Conservation (phyloP, 1,139 yeast species). For the Nakaseomyces delphensis region DNA sequence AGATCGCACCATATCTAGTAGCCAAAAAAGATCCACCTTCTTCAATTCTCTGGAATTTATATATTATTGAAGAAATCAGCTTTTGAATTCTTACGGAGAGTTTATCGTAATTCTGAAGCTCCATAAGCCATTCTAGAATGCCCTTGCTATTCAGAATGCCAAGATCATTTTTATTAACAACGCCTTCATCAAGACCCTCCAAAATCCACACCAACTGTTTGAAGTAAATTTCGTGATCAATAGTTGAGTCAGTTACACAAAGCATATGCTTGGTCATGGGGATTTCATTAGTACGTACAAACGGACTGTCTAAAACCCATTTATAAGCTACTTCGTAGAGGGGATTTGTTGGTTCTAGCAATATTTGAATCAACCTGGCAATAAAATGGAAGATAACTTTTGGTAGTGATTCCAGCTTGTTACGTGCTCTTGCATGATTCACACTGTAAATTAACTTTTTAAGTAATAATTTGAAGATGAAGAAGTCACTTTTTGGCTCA, state of each 20-base stretch:
- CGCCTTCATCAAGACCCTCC: constrained; percentile 39
- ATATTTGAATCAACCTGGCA: constrained; percentile 47
- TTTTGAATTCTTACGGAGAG: constrained; percentile 36
- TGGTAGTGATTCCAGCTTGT: constrained; percentile 27
- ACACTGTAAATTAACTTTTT: constrained; percentile 52
- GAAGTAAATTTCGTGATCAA: constrained; percentile 45
- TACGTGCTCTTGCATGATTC: constrained; percentile 15
- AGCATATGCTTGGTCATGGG: constrained; percentile 53
- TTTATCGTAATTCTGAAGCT: constrained; percentile 45
- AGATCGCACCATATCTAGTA: constrained; percentile 53
- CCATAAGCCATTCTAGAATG: constrained; percentile 60
- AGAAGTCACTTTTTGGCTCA: constrained; percentile 48
- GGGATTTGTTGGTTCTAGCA: constrained; percentile 61
- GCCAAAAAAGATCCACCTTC: constrained; percentile 55
- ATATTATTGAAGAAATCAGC: constrained; percentile 39
- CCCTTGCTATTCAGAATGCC: constrained; percentile 43
- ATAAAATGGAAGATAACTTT: constrained; percentile 40
- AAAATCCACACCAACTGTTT: constrained; percentile 64
- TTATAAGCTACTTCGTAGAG: constrained; percentile 61
- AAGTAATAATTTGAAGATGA: constrained; percentile 48
- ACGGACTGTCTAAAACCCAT: constrained; percentile 43
- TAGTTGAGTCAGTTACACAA: constrained; percentile 32
- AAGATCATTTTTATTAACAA: constrained; percentile 44
- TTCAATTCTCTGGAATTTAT: constrained; percentile 44
- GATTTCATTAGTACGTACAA: constrained; percentile 46